A percentile compares a stretch with the other conserved stretches of the same genome.
Evolutionary conservation across 768 basidiomycete genomes (phyloP).

Genomic region (Antrodiella citrinella): DNA sequence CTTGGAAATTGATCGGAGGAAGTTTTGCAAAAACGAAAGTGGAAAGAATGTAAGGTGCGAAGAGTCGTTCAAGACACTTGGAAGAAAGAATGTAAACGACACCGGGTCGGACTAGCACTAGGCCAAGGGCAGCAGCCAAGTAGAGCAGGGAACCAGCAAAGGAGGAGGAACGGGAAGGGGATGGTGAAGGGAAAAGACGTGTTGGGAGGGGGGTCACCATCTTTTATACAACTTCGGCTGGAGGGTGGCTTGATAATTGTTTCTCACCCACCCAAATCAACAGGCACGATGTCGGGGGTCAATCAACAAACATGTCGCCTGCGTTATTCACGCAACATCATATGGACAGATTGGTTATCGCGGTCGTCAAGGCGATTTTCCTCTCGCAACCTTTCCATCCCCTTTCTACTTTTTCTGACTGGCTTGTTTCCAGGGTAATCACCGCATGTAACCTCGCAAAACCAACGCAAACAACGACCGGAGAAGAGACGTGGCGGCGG

Average conservation of each 20-base stretch:
- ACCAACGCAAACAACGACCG: not conserved
- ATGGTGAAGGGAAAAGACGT: slow-evolving; percentile 4
- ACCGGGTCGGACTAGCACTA: slow-evolving; percentile 48
- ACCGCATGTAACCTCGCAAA: not conserved
- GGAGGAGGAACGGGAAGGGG: slow-evolving; percentile 12
- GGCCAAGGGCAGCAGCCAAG: slow-evolving; percentile 26
- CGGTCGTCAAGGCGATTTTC: slow-evolving; percentile 1
- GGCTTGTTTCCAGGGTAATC: not conserved
- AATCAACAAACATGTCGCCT: not conserved
- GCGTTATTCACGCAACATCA: not conserved
- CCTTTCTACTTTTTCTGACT: too few species aligned
- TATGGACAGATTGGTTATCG: not conserved
- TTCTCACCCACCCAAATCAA: not conserved
- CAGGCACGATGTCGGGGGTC: not conserved
- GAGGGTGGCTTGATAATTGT: not conserved
- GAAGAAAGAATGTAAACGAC: slow-evolving; percentile 37
- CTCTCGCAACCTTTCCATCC: not conserved
- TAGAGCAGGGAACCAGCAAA: slow-evolving; percentile 19
- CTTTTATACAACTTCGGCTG: slow-evolving; percentile 4
- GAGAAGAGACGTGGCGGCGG: not conserved
- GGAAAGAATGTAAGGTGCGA: slow-evolving; percentile 20
- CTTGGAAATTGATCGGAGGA: slow-evolving; percentile 10
- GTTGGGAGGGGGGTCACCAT: not conserved
- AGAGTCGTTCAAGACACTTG: slow-evolving; percentile 8
- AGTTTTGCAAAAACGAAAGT: slow-evolving; percentile 17